These are phyloP conservation scores for Sphagnum contortum DNA, from an alignment of 225 moss, liverwort and hornwort species.

Conservation along the genomic window DNA sequence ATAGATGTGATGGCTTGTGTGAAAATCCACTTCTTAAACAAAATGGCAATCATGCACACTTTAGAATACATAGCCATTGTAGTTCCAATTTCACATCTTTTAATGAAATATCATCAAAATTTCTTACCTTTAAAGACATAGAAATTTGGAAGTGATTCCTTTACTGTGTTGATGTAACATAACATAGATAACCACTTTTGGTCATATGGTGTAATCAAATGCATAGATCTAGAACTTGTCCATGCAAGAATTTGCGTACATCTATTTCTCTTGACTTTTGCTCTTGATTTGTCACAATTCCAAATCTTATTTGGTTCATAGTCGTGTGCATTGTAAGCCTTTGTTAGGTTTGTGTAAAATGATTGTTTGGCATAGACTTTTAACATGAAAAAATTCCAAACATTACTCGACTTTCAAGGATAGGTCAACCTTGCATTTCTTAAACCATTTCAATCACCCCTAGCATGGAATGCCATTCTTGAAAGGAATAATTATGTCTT, in stretches of 20 bases:
- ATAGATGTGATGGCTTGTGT: no score
- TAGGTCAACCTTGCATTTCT: neutral
- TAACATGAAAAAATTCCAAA: neutral
- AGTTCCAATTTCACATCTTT: neutral
- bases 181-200: neutral
- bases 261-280: neutral
- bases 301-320: neutral
- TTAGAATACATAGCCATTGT: neutral
- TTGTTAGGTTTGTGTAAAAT: neutral
- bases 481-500: neutral
- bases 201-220: neutral
- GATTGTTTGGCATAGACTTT: neutral
- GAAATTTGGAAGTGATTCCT: neutral
- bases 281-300: neutral
- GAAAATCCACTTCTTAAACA: no score
- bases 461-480: neutral
- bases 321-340: neutral
- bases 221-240: neutral
- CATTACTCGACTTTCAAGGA: neutral
- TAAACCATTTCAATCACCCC: neutral
- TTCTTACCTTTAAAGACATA: neutral
- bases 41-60: neutral
- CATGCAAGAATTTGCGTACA: neutral
- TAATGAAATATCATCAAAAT: neutral
- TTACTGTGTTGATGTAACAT: neutral